Percentiles rank a stretch among this genome's conserved stretches.
These are phyloP conservation scores for Pyropia yezoensis DNA, from an alignment of 23 red algal species.

Conservation along the genomic window DNA sequence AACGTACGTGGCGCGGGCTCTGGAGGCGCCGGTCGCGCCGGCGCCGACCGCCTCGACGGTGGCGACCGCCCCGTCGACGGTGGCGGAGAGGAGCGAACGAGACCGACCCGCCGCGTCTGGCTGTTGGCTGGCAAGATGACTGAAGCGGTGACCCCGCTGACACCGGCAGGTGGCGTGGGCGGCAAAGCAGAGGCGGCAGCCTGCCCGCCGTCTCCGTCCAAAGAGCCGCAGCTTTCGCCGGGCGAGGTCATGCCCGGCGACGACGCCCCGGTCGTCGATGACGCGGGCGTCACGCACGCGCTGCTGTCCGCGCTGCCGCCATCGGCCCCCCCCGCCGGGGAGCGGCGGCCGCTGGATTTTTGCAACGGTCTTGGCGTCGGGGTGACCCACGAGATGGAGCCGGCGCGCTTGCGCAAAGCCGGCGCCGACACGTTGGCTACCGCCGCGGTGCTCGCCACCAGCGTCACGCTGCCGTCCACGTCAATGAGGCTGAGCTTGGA, in stretches of 20 bases:
- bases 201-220: no score
- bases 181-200: no score
- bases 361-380: slow-evolving; percentile 28
- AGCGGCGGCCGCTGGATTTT: background rate
- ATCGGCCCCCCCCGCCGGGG: background rate
- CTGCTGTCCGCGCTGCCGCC: background rate
- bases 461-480: slow-evolving; percentile 34
- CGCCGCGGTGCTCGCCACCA: slow-evolving; percentile 32
- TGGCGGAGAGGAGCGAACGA: no score
- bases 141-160: no score
- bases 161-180: no score
- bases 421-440: slow-evolving; percentile 21
- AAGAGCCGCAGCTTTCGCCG: no score
- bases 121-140: no score
- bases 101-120: no score
- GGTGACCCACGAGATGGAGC: slow-evolving; percentile 4
- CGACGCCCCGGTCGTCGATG: background rate
- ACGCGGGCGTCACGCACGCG: background rate
- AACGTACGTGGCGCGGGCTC: no score
- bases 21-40: no score
- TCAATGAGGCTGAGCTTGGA: slow-evolving; percentile 64
- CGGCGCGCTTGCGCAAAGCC: slow-evolving; percentile 27
- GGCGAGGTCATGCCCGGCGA: background rate
- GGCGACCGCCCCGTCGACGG: no score
- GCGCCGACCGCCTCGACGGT: no score